Percentiles rank a stretch among this genome's conserved stretches.
These are phyloP conservation scores for Hyparrhenia diplandra DNA, from an alignment of 176 grass and related monocot genomes.

Conservation along the genomic window DNA sequence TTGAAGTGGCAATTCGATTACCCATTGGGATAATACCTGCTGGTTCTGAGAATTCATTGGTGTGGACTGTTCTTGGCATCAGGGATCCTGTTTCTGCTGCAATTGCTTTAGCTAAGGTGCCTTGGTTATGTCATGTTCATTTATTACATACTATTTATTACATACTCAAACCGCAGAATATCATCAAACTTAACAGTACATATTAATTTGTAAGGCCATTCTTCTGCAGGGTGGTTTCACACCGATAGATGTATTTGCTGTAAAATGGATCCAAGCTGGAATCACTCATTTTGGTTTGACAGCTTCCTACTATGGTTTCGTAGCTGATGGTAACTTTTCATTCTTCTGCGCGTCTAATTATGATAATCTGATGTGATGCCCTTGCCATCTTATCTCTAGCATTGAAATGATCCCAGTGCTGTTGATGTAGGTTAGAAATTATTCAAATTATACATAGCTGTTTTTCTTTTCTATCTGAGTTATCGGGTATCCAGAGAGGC, in stretches of 20 bases:
- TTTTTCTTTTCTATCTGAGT: not conserved
- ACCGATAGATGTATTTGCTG: conserved; percentile 76
- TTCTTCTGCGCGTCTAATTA: conserved; percentile 9
- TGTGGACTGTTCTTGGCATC: conserved; percentile 79
- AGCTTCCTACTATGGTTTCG: conserved; percentile 89
- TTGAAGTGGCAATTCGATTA: conserved; percentile 45
- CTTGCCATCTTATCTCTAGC: conserved; percentile 10
- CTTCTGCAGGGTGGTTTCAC: conserved; percentile 63
- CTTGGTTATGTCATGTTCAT: conserved; percentile 26
- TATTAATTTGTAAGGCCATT: conserved; percentile 30
- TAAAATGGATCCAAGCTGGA: conserved; percentile 61
- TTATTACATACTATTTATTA: not conserved
- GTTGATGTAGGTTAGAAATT: not conserved
- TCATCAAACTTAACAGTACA: conserved; percentile 11
- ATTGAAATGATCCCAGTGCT: not conserved
- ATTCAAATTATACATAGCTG: not conserved
- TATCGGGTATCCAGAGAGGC: conserved; percentile 5
- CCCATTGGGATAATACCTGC: conserved; percentile 86
- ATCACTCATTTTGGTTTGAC: conserved; percentile 72
- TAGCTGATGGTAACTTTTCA: conserved; percentile 69
- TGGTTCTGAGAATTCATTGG: conserved; percentile 94
- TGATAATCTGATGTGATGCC: conserved; percentile 7
- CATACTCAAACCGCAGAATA: not conserved
- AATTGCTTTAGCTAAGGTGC: conserved; percentile 63
- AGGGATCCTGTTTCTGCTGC: conserved; percentile 87